These are phyloP conservation scores for Diospyros lotus DNA, from an alignment of 148 eudicot species.

Conservation along the genomic window DNA sequence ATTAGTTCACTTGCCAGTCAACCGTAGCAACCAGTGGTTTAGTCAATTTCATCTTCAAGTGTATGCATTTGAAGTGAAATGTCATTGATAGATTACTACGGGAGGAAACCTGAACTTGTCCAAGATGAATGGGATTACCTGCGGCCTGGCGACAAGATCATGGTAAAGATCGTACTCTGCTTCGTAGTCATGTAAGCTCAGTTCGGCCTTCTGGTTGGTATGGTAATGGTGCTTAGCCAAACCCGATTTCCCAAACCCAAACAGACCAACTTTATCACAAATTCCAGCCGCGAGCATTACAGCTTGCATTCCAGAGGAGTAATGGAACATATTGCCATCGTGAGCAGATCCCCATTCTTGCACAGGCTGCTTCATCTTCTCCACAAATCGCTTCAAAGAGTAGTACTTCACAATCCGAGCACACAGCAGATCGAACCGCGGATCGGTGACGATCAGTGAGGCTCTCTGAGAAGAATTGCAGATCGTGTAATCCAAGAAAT, in stretches of 20 bases:
- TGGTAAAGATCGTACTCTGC: slow-evolving; percentile 77
- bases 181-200: slow-evolving; percentile 61
- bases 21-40: no score
- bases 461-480: slow-evolving; percentile 69
- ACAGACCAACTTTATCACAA: slow-evolving; percentile 68
- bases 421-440: slow-evolving; percentile 60
- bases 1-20: no score
- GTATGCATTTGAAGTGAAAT: background rate
- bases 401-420: slow-evolving; percentile 78
- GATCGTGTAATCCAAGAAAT: slow-evolving; percentile 66
- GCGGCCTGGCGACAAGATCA: slow-evolving; percentile 53
- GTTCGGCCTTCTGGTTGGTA: slow-evolving; percentile 74
- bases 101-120: slow-evolving; percentile 63
- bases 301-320: slow-evolving; percentile 94
- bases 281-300: slow-evolving; percentile 68
- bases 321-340: slow-evolving; percentile 63
- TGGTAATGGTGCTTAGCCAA: slow-evolving; percentile 79
- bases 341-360: slow-evolving; percentile 63
- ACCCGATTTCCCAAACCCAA: slow-evolving; percentile 74
- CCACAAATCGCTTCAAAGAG: slow-evolving; percentile 57
- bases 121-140: slow-evolving; percentile 55
- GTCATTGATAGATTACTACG: slow-evolving; percentile 56
- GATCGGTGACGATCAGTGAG: slow-evolving; percentile 66
- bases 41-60: background rate
- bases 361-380: slow-evolving; percentile 30